Base-by-base conservation (phyloP, 2,329 filamentous ascomycete species). In the Trichothecium sympodiale region DNA sequence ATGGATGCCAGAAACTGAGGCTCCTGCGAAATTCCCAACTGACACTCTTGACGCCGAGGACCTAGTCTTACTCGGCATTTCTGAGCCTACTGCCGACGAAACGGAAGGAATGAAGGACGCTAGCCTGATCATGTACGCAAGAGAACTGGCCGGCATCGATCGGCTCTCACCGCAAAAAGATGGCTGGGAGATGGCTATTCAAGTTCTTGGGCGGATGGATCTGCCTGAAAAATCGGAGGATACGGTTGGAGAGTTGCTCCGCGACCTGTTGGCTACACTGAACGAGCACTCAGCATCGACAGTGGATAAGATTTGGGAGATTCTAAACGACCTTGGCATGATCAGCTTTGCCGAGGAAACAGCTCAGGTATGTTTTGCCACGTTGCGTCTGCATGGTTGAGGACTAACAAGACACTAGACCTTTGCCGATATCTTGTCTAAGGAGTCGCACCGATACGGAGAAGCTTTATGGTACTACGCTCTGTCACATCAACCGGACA, bases 391-490 rank as follows among this genome's bases (percentile, higher is more conserved):
- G 27, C n/a, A 25, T 25, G 10, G 10, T 6, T 25, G 6, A 25
- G 26, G n/a, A 12, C 8, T 14, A n/a, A 26, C 9, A 8, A 12
- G 15, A 5, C 35, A 36, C 18, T 49, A 94, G 84, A 78, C 81
- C 44, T 95, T 86, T 53, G 89, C 87, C 38, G 80, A 94, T 44
- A 70, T 79, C 33, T 69, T 94, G 28, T 75, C 79, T 9, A 70
- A 77, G 40, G 73, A 76, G 29, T 81, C 82, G 1, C 75, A 84
- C 47, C 74, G 81, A 37, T 95, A 89, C 46, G 89, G 89, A 36
- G 77, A 89, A 44, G 84, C 86, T 1, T 69, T 96, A 15, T 80
- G 91, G 61, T 95, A 93, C 64, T 96, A 91, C 54, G 83, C 89
- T 17, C 75, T 93, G 10, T 83, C 87, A 3, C 87, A 93, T 51